A percentile compares a stretch with the other conserved stretches of the same genome.
Conservation (phyloP, 129 eudicot genomes). For the Flaveria robusta region DNA sequence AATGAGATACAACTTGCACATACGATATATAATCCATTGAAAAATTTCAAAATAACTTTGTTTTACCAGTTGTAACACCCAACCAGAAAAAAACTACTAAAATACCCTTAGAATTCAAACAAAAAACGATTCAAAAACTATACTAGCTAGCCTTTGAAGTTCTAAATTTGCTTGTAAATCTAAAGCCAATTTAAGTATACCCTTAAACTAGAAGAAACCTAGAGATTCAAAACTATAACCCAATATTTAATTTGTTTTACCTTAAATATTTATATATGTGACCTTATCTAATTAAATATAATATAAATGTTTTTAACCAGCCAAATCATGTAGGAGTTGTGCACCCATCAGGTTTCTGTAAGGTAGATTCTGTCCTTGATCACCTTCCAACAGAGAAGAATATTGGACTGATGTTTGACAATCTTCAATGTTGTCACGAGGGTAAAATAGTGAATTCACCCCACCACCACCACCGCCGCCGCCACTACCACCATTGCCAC, state of each 20-base stretch:
- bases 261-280: constrained; percentile 23
- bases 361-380: constrained; percentile 75
- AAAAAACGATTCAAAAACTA: constrained; percentile 21
- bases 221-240: constrained; percentile 21
- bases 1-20: constrained; percentile 22
- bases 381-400: constrained; percentile 74
- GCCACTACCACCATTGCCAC: neutral
- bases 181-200: constrained; percentile 36
- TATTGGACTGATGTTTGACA: constrained; percentile 64
- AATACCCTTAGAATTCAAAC: constrained; percentile 18
- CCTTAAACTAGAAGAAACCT: constrained; percentile 32
- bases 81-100: constrained; percentile 2
- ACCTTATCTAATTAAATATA: constrained; percentile 29
- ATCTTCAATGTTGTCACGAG: constrained; percentile 68
- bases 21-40: constrained; percentile 19
- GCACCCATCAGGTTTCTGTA: constrained; percentile 97
- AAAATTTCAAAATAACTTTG: constrained; percentile 17
- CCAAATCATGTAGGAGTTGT: constrained; percentile 91
- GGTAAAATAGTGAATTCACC: constrained; percentile 70
- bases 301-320: constrained; percentile 47
- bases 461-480: constrained; percentile 50
- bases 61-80: constrained; percentile 12
- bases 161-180: constrained; percentile 32
- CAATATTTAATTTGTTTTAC: too few relatives aligned
- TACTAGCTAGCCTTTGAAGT: constrained; percentile 25